Percentiles rank a stretch among this genome's conserved stretches.
These are phyloP conservation scores for Talaromyces verruculosus DNA, from an alignment of 2,329 filamentous ascomycete species.

Conservation along the genomic window DNA sequence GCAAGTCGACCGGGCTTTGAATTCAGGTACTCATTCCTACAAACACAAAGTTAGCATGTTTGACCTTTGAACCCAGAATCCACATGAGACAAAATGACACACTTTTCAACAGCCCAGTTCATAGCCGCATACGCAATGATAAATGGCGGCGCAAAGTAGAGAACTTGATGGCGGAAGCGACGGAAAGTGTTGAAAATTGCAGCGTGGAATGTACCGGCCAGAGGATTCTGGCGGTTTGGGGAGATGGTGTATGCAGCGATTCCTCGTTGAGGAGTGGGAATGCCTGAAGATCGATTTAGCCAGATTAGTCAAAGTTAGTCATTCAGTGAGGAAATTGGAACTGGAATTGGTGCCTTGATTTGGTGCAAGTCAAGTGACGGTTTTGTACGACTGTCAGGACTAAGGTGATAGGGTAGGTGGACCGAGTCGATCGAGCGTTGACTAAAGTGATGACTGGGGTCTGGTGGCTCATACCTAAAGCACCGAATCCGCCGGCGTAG, in stretches of 20 bases:
- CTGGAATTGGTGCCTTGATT: neutral
- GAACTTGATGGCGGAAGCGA: constrained; percentile 78
- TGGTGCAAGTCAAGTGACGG: neutral
- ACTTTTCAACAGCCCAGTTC: constrained; percentile 91
- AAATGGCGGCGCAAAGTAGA: constrained; percentile 83
- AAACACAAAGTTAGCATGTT: neutral
- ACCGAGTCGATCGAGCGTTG: too few species aligned
- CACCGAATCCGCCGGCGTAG: constrained; percentile 13
- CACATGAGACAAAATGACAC: constrained; percentile 27
- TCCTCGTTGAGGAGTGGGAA: constrained; percentile 56
- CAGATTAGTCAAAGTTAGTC: neutral
- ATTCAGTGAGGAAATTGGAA: neutral
- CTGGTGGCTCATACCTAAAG: constrained; percentile 4
- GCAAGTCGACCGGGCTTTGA: constrained; percentile 49
- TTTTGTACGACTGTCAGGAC: neutral
- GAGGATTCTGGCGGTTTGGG: constrained; percentile 83
- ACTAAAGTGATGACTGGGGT: neutral
- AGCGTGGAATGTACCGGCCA: constrained; percentile 73
- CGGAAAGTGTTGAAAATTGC: constrained; percentile 96
- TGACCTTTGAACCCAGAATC: neutral
- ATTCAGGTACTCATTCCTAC: constrained; percentile 53
- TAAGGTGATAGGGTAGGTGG: neutral
- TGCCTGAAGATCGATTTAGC: constrained; percentile 26
- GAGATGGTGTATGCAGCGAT: constrained; percentile 72
- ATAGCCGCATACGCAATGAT: constrained; percentile 76